These are phyloP conservation scores for Colletotrichum musicola DNA, from an alignment of 2,329 filamentous ascomycete genomes.

Conservation along the genomic window DNA sequence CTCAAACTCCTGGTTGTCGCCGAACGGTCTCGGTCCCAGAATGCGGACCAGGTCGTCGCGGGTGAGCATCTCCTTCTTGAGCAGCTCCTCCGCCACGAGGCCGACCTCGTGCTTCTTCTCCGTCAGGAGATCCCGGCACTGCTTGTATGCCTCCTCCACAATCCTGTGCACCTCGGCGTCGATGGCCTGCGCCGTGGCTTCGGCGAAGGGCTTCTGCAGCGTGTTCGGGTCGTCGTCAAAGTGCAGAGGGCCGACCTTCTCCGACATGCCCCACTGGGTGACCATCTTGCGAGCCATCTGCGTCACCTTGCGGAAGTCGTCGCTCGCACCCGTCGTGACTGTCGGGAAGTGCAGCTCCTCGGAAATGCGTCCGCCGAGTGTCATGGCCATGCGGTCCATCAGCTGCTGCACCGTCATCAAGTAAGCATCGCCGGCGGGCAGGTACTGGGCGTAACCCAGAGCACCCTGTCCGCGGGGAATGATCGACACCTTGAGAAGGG, in stretches of 20 bases:
- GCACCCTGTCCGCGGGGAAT: constrained; percentile 96
- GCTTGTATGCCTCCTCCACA: constrained; percentile 90
- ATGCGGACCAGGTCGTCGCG: constrained; percentile 93
- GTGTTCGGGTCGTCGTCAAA: constrained; percentile 87
- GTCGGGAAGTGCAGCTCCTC: constrained; percentile 98
- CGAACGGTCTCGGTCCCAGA: constrained; percentile 85
- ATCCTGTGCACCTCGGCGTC: constrained; percentile 92
- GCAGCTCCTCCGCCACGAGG: constrained; percentile 90
- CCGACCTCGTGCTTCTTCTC: constrained; percentile 92
- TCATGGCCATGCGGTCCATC: constrained; percentile 99
- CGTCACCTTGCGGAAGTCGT: constrained; percentile 99
- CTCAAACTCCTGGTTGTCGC: constrained; percentile 87
- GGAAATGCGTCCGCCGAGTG: constrained; percentile 91
- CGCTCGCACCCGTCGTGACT: constrained; percentile 92
- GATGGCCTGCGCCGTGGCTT: constrained; percentile 92
- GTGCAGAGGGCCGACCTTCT: constrained; percentile 92
- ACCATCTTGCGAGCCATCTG: constrained; percentile 97
- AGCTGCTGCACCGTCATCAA: constrained; percentile 96
- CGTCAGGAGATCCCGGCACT: constrained; percentile 85
- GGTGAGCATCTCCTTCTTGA: constrained; percentile 90
- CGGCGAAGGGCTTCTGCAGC: constrained; percentile 94
- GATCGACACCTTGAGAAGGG: constrained; percentile 97
- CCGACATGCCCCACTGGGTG: constrained; percentile 98
- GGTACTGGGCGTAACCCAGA: constrained; percentile 95
- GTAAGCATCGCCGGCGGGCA: constrained; percentile 92